Conservation (phyloP, 768 basidiomycete genomes). For the Mycena belliarum region DNA sequence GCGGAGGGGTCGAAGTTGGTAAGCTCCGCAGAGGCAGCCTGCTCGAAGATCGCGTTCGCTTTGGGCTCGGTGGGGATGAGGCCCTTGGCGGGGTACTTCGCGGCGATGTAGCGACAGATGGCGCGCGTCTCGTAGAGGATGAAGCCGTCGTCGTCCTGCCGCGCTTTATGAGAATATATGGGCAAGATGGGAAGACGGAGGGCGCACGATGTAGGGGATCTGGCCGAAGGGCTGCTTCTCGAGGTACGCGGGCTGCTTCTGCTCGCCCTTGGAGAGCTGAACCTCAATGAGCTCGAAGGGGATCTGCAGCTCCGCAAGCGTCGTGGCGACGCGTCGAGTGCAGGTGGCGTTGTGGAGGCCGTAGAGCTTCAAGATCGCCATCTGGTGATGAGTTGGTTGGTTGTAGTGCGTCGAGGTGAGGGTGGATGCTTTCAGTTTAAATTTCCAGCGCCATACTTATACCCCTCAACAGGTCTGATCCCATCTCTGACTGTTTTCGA, state of each 20-base stretch:
- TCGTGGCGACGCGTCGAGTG: background rate
- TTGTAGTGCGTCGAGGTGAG: too few relatives aligned
- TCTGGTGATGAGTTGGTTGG: too few relatives aligned
- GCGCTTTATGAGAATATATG: background rate
- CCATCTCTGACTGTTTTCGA: too few relatives aligned
- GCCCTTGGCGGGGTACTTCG: conserved; percentile 18
- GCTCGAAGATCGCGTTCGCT: conserved; percentile 5
- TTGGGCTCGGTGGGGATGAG: background rate
- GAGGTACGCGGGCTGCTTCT: background rate
- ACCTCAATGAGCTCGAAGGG: background rate
- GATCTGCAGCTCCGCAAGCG: background rate
- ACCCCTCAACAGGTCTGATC: too few relatives aligned
- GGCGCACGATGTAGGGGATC: background rate
- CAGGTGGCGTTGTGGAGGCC: background rate
- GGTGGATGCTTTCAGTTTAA: too few relatives aligned
- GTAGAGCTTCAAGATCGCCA: too few relatives aligned
- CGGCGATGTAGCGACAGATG: conserved; percentile 32
- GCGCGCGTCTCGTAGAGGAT: conserved; percentile 31
- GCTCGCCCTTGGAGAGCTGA: background rate
- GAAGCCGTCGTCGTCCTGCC: conserved; percentile 26
- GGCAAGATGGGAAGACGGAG: too few relatives aligned
- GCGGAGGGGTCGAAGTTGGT: conserved; percentile 55
- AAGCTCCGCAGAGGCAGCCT: background rate
- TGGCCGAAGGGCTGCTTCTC: background rate
- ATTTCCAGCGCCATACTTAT: too few relatives aligned